Evolutionary conservation across 1,284 basidiomycete species (phyloP).

Genomic region (Thelephora terrestris): DNA sequence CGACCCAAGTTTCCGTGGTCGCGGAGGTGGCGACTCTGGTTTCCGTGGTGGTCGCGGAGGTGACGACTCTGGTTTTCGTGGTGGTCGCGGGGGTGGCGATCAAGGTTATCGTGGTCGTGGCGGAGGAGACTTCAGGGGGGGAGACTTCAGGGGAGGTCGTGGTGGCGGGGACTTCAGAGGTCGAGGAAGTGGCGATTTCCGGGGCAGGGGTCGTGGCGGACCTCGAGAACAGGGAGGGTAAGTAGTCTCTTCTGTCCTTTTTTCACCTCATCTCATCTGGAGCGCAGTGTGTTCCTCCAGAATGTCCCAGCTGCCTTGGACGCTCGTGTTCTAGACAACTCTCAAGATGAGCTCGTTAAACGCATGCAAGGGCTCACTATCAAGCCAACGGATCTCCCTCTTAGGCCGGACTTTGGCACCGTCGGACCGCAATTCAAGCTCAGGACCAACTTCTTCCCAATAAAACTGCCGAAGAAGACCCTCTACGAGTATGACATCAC

Average conservation of each 20-base stretch:
- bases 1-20: too few relatives aligned
- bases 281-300: slow-evolving; percentile 25
- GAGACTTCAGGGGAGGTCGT: slow-evolving; percentile 9
- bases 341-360: slow-evolving; percentile 46
- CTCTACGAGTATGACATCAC: slow-evolving; percentile 62
- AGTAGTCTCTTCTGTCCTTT: slow-evolving; percentile 12
- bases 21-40: slow-evolving; percentile 15
- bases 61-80: slow-evolving; percentile 21
- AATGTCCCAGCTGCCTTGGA: slow-evolving; percentile 50
- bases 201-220: slow-evolving; percentile 17
- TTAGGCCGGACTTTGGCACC: slow-evolving; percentile 60
- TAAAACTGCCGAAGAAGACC: slow-evolving; percentile 48
- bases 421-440: slow-evolving; percentile 48
- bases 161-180: slow-evolving; percentile 11
- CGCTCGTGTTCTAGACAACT: slow-evolving; percentile 42
- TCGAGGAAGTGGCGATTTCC: slow-evolving; percentile 5
- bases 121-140: slow-evolving; percentile 26
- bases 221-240: slow-evolving; percentile 41
- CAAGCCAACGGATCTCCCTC: slow-evolving; percentile 41
- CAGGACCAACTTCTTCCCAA: slow-evolving; percentile 67
- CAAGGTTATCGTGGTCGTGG: slow-evolving; percentile 21
- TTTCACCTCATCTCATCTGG: neutral
- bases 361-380: slow-evolving; percentile 35
- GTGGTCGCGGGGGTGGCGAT: slow-evolving; percentile 25
- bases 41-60: slow-evolving; percentile 17